A percentile compares a stretch with the other conserved stretches of the same genome.
These are phyloP conservation scores for Blumeriella jaapii DNA, from an alignment of 2,329 filamentous ascomycete species.

Conservation along the genomic window DNA sequence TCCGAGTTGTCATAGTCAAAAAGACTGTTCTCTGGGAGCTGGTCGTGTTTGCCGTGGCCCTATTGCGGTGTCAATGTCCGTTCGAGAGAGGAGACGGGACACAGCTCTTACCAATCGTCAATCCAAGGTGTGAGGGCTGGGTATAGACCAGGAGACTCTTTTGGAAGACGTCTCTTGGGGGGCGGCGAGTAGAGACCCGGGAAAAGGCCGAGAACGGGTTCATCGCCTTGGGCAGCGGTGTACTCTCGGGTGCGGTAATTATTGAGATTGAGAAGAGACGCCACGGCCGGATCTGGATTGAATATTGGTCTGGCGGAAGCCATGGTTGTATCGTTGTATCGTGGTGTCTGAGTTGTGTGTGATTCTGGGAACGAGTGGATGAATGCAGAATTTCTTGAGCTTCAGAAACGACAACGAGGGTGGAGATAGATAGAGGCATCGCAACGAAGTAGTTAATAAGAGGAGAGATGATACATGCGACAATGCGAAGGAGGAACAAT, in stretches of 20 bases:
- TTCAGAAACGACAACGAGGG: too few relatives aligned
- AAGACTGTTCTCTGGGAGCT: not conserved
- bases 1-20: constrained; percentile 3
- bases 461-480: too few relatives aligned
- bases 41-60: too few relatives aligned
- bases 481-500: too few relatives aligned
- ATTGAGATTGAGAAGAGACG: not conserved
- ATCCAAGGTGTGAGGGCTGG: constrained; percentile 4
- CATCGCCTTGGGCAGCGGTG: not conserved
- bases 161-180: not conserved
- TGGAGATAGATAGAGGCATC: too few relatives aligned
- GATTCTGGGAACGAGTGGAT: too few relatives aligned
- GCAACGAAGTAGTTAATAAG: too few relatives aligned
- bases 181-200: not conserved
- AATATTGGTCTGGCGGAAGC: not conserved
- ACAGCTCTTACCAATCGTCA: constrained; percentile 1
- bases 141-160: not conserved
- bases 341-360: not conserved
- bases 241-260: constrained; percentile 1
- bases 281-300: not conserved
- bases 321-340: not conserved
- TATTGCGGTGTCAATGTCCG: too few relatives aligned
- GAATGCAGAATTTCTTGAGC: too few relatives aligned
- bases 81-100: too few relatives aligned
- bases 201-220: not conserved